phyloP scores from a whole-genome alignment of 1,139 yeast species.

The Lodderomyces metapsilosis region DNA sequence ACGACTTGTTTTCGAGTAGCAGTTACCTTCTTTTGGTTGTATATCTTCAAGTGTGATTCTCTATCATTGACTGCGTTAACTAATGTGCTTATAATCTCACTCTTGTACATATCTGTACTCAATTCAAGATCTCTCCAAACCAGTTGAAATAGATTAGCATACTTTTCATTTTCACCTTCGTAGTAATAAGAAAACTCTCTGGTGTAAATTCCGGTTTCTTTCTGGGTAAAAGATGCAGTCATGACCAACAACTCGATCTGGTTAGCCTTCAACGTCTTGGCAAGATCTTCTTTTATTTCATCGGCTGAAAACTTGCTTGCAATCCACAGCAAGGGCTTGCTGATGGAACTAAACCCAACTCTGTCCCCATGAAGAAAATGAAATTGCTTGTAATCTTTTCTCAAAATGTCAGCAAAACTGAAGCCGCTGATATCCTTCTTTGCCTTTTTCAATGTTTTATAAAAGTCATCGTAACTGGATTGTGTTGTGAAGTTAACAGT shows the following conservation, averaged over 20 bases:
- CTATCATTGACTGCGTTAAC: constrained; percentile 12
- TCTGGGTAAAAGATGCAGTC: constrained; percentile 59
- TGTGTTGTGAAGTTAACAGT: constrained; percentile 2
- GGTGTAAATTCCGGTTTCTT: constrained; percentile 39
- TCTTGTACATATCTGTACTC: constrained; percentile 18
- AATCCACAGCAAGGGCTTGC: constrained; percentile 64
- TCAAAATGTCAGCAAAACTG: constrained; percentile 55
- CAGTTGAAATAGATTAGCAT: constrained; percentile 25
- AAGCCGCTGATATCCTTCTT: constrained; percentile 67
- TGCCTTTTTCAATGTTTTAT: constrained; percentile 44
- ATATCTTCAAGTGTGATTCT: constrained; percentile 25
- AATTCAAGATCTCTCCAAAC: constrained; percentile 32
- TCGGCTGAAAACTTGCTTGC: constrained; percentile 27
- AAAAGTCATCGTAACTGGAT: constrained; percentile 19
- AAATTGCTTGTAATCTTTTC: constrained; percentile 85
- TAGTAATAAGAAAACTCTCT: constrained; percentile 56
- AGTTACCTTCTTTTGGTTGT: constrained; percentile 51
- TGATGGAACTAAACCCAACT: constrained; percentile 78
- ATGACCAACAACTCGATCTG: constrained; percentile 54
- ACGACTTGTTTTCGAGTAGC: constrained; percentile 90
- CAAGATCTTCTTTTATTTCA: constrained; percentile 39
- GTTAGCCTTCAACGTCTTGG: constrained; percentile 32
- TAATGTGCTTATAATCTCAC: constrained; percentile 14
- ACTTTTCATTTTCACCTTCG: constrained; percentile 12
- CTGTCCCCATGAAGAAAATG: constrained; percentile 34